phyloP scores from a whole-genome alignment of 169 alveolate species.

The Plasmodium adleri region DNA sequence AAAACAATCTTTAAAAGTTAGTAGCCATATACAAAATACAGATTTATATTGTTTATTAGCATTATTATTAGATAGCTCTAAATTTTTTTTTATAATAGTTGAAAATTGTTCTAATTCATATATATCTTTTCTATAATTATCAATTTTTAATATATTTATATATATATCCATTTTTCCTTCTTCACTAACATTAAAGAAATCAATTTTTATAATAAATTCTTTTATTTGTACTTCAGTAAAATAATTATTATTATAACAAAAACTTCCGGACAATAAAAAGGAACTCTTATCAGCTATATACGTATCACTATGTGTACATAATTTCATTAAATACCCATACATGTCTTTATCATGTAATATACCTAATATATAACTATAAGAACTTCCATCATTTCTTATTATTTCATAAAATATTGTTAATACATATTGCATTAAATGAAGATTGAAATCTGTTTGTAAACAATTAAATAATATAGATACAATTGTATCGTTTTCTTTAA shows the following conservation, averaged over 20 bases:
- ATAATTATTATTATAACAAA: conserved; percentile 73
- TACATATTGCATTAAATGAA: conserved; percentile 75
- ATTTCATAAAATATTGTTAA: conserved; percentile 75
- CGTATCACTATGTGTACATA: conserved; percentile 74
- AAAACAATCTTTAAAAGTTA: conserved; percentile 79
- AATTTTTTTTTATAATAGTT: conserved; percentile 72
- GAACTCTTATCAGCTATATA: conserved; percentile 77
- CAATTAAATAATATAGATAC: conserved; percentile 69
- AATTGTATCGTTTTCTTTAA: conserved; percentile 50
- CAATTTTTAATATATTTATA: conserved; percentile 76
- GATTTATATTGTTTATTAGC: conserved; percentile 85
- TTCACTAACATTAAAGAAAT: conserved; percentile 73
- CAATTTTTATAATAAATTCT: conserved; percentile 77
- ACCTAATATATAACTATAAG: conserved; percentile 70
- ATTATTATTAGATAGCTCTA: conserved; percentile 63
- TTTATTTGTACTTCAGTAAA: conserved; percentile 69
- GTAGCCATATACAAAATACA: conserved; percentile 83
- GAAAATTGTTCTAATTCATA: conserved; percentile 77
- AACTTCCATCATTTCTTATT: conserved; percentile 78
- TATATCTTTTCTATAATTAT: conserved; percentile 74
- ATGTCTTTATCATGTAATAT: conserved; percentile 42
- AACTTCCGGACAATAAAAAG: conserved; percentile 68
- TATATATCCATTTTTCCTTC: conserved; percentile 78
- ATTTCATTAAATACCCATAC: conserved; percentile 58
- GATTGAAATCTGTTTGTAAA: conserved; percentile 65